Evolutionary conservation across 306 rosid species (phyloP).

Genomic region (Corylus americana): DNA sequence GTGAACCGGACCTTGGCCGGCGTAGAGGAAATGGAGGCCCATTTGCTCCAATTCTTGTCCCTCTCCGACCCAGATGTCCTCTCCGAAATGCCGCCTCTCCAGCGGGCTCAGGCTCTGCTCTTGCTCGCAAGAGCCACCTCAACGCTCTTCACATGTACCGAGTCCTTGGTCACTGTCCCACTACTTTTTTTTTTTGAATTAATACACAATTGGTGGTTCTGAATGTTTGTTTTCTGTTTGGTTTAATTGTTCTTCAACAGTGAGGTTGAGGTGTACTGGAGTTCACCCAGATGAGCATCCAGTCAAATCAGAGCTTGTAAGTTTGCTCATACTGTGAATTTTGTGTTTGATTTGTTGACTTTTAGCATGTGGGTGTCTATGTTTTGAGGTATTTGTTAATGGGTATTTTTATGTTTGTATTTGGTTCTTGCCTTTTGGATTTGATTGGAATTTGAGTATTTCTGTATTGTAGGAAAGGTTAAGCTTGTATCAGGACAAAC

Average conservation of each 20-base stretch:
- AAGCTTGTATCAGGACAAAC: constrained; percentile 62
- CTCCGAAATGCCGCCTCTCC: constrained; percentile 68
- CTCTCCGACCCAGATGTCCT: constrained; percentile 64
- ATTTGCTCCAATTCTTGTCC: constrained; percentile 50
- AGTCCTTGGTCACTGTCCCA: not conserved
- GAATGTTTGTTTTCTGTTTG: constrained; percentile 9
- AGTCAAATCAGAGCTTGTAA: constrained; percentile 78
- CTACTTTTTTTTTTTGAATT: not conserved
- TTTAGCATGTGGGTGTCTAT: constrained; percentile 4
- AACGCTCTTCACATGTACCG: constrained; percentile 59
- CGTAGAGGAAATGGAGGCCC: constrained; percentile 47
- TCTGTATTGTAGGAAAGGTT: constrained; percentile 65
- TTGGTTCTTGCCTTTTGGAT: not conserved
- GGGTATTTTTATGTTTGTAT: not conserved
- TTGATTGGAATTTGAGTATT: constrained; percentile 16
- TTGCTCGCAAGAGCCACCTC: constrained; percentile 66
- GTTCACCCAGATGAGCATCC: constrained; percentile 73
- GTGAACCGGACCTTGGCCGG: constrained; percentile 51
- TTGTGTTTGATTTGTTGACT: constrained; percentile 3
- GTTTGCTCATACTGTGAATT: constrained; percentile 36
- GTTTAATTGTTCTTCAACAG: constrained; percentile 45
- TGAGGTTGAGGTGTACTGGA: constrained; percentile 78
- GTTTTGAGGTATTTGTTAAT: not conserved
- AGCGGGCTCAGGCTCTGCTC: constrained; percentile 79
- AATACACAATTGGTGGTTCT: not conserved